Conservation (phyloP, 345 rosid genomes). For the Eucalyptus brandiana region DNA sequence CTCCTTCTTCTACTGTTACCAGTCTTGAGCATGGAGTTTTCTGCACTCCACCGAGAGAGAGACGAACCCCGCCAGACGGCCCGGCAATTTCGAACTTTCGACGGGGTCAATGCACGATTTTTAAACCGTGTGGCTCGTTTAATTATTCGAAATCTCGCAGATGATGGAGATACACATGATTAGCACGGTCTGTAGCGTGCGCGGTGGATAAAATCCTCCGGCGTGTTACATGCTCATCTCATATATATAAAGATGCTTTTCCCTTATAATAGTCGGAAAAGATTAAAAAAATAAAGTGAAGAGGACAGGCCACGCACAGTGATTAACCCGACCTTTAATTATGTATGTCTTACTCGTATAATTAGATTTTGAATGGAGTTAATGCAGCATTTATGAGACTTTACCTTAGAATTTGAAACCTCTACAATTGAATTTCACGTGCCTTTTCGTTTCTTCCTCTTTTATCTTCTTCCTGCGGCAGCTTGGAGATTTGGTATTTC, state of each 20-base stretch:
- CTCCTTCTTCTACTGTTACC: background rate
- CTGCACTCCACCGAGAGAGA: background rate
- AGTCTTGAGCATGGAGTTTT: background rate
- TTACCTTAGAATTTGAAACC: background rate
- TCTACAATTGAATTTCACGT: background rate
- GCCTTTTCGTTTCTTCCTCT: background rate
- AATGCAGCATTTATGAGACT: background rate
- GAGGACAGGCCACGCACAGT: background rate
- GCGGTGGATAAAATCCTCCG: no score
- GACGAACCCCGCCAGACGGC: background rate
- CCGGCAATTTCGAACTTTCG: background rate
- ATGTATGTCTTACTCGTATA: background rate
- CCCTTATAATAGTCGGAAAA: background rate
- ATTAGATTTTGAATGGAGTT: background rate
- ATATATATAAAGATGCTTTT: background rate
- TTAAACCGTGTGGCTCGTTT: background rate
- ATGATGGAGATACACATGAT: background rate
- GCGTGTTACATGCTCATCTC: background rate
- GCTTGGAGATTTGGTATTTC: constrained; percentile 82
- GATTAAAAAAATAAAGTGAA: background rate
- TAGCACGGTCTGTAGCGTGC: background rate
- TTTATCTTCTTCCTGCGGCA: constrained; percentile 4
- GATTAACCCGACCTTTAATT: background rate
- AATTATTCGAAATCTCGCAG: background rate
- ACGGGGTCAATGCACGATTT: background rate